Base-by-base conservation (phyloP, 139 green algal species). In the Desmodesmus armatus region DNA sequence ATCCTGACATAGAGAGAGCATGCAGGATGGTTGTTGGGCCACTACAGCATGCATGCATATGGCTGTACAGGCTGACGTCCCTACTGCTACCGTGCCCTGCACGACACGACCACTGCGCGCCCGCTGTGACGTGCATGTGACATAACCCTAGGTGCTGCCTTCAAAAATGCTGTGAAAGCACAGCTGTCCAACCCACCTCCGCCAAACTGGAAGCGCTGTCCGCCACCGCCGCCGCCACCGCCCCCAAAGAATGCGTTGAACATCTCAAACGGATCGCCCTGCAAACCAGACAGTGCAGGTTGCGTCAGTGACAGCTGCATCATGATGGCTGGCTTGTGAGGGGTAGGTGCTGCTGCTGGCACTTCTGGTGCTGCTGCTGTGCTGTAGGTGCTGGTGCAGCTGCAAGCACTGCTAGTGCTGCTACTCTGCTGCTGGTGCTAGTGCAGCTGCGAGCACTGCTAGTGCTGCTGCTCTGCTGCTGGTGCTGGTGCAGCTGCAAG, bases 221-320 rank as follows among this genome's bases (percentile, higher is more conserved):
- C 87, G 15, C 76, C 71, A 6, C 84, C 79, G 11, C 80, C 77
- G 17, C 76, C 79, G 27, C 84, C 87, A 27, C 83, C 88, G n/a
- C 88, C 87, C 4, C 94, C 94, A 77, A 97, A 97, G 49, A 97
- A 96, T 29, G 74, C 87, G 23, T 97, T 94, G 85, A 97, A 97
- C 53, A 97, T 94, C 25, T 97, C 90, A 63, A 95, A 94, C 0
- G 94, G 91, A 51, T 97, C 92, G 15, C 89, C 91, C 79, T 95
- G 90, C 84, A 29, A 31, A 4, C 13, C 19, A 69, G 3, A 37
- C 15, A 7, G 33, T 11, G 7, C 21, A 62, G 51, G 51, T 19
- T 1, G 1, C 17, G 51, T 17, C 1, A 62, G 1, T 3, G 51
- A 19, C 51, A 62, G 51, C 17, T 19, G 21, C n/a, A n/a, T n/a